A percentile compares a stretch with the other conserved stretches of the same genome.
Conservation (phyloP, 305 asterid genomes). For the Euphrasia arctica region DNA sequence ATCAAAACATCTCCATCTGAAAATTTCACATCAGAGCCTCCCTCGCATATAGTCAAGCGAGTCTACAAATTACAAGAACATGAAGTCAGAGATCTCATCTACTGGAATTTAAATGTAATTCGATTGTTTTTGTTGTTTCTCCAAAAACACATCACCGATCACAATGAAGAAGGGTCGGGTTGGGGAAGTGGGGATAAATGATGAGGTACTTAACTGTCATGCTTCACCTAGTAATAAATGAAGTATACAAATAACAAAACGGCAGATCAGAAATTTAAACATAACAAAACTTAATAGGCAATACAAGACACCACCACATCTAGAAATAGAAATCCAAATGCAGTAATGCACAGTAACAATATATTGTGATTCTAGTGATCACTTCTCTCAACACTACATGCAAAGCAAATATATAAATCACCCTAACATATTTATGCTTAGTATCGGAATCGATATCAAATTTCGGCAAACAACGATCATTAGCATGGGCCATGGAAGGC, state of each 20-base stretch:
- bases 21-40: slow-evolving; percentile 47
- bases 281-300: not conserved
- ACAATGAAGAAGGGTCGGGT: not conserved
- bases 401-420: slow-evolving; percentile 3
- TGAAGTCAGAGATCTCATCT: slow-evolving; percentile 14
- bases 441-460: not conserved
- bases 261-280: slow-evolving; percentile 1
- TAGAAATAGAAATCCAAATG: not conserved
- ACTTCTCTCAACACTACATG: not conserved
- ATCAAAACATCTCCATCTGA: slow-evolving; percentile 79
- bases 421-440: no score
- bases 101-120: not conserved
- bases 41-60: slow-evolving; percentile 84
- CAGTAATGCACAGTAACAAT: not conserved
- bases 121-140: not conserved
- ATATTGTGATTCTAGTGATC: not conserved
- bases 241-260: not conserved
- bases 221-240: not conserved
- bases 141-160: not conserved
- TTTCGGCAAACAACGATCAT: not conserved
- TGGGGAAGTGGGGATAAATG: not conserved
- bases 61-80: slow-evolving; percentile 47
- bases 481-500: not conserved
- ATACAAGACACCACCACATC: no score
- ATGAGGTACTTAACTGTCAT: not conserved